These are phyloP conservation scores for Heliosperma pusillum DNA, from an alignment of 148 eudicot genomes.

Conservation along the genomic window DNA sequence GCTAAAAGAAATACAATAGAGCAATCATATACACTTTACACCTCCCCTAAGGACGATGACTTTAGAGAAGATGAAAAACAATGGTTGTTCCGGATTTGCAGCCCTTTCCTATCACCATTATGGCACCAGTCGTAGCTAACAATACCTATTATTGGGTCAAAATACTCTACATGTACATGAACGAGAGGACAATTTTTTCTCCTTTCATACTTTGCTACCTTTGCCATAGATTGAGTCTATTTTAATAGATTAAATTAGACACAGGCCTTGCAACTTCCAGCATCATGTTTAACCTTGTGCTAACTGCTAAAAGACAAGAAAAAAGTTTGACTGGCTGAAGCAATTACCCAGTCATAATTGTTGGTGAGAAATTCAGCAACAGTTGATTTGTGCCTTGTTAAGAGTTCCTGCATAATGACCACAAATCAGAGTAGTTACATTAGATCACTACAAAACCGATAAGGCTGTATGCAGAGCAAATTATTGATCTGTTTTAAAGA, in stretches of 20 bases:
- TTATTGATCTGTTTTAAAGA: neutral
- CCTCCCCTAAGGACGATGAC: neutral
- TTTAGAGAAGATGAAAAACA: neutral
- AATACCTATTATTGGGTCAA: neutral
- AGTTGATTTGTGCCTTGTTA: constrained; percentile 98
- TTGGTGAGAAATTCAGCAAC: constrained; percentile 87
- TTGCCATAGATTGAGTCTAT: neutral
- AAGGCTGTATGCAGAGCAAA: neutral
- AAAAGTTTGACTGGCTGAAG: neutral
- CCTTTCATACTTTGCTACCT: neutral
- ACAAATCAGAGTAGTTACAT: neutral
- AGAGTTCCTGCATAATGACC: constrained; percentile 68
- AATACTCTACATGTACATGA: neutral
- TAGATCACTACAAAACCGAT: neutral
- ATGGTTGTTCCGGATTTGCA: neutral
- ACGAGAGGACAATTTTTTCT: neutral
- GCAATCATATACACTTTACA: neutral
- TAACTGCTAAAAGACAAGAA: neutral
- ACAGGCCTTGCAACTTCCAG: neutral
- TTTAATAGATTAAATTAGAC: too few species aligned
- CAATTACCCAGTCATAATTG: constrained; percentile 83
- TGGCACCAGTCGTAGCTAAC: neutral
- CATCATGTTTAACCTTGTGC: constrained; percentile 1
- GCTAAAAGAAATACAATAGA: neutral
- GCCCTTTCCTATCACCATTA: neutral